These are phyloP conservation scores for Fusarium equiseti DNA, from an alignment of 2,329 filamentous ascomycete genomes.

Conservation along the genomic window DNA sequence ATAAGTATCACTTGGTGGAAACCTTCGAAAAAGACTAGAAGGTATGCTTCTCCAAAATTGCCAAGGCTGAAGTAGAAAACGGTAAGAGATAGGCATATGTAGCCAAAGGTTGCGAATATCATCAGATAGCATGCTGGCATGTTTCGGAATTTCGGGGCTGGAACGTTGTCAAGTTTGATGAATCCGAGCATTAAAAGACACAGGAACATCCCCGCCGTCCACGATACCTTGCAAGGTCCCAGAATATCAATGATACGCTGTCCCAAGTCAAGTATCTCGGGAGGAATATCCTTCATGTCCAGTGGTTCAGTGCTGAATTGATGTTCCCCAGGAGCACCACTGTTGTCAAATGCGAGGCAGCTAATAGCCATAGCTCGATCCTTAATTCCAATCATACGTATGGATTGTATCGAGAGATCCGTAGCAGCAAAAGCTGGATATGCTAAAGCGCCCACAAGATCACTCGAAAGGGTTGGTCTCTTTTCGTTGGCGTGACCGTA, in stretches of 20 bases:
- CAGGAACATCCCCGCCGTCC: not conserved
- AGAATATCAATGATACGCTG: slow-evolving; percentile 8
- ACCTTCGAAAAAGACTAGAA: not conserved
- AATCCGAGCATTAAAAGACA: not conserved
- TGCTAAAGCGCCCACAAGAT: slow-evolving; percentile 10
- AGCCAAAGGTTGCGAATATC: not conserved
- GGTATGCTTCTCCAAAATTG: not conserved
- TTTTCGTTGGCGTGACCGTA: not conserved
- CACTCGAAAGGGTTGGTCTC: slow-evolving; percentile 10
- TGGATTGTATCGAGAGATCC: slow-evolving; percentile 1
- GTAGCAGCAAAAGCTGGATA: slow-evolving; percentile 22
- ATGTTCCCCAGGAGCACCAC: not conserved
- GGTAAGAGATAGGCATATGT: not conserved
- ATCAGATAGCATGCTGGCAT: not conserved
- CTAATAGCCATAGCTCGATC: slow-evolving; percentile 13
- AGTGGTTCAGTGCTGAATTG: not conserved
- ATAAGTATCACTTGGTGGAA: not conserved
- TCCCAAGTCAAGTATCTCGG: not conserved
- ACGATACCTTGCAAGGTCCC: not conserved
- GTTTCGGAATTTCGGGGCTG: not conserved
- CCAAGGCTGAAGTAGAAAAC: slow-evolving; percentile 18
- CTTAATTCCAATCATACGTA: not conserved
- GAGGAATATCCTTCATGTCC: not conserved
- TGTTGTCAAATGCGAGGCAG: not conserved
- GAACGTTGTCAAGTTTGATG: rapidly evolving